Base-by-base conservation (phyloP, 192 early-diverging fungal species). In the Rhizoclosmatium sp. region DNA sequence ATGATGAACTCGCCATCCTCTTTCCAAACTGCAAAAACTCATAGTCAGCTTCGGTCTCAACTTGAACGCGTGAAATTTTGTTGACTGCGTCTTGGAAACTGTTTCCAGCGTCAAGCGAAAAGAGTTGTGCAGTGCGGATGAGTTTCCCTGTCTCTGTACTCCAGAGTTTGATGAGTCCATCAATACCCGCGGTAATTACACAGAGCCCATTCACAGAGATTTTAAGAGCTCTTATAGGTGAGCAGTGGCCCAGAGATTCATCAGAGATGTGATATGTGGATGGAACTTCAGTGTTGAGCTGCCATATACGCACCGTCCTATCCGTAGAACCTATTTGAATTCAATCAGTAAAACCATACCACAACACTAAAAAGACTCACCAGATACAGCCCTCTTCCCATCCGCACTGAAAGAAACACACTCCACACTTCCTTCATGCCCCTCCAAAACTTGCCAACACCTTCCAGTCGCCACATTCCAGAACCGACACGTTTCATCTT, bases 381-480 rank as follows among this genome's bases (percentile, higher is more conserved):
- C 73, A 19, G 73, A 75, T 45, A 80, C 73, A 44, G 67, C 46
- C 44, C 58, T 16, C 42, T 23, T 48, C 40, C 79, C 79, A 80
- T 80, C 73, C 5, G 49, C 9, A 4, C 19, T 65, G 23, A 80
- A 79, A 19, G 58, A 78, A 41, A 70, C 67, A 65, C 58, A 42
- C 10, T 77, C 49, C 12, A 80, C 75, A 47, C 71, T 39, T n/a
- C 59, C 65, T 23, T 68, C 61, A 56, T 80, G 65, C 4, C 79
- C 79, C 45, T 40, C 59, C 31, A 47, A 21, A 31, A 67, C 46
- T 40, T 69, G 49, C 58, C 80, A 46, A 44, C 71, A 80, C 5
- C 67, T 12, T 23, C 79, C 79, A 10, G 73, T 70, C 9, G 46
- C 75, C 2, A 71, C 44, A 60, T 82, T 69, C 81, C 81, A 82